These are phyloP conservation scores for Capronia coronata DNA, from an alignment of 2,329 filamentous ascomycete genomes.

Conservation along the genomic window DNA sequence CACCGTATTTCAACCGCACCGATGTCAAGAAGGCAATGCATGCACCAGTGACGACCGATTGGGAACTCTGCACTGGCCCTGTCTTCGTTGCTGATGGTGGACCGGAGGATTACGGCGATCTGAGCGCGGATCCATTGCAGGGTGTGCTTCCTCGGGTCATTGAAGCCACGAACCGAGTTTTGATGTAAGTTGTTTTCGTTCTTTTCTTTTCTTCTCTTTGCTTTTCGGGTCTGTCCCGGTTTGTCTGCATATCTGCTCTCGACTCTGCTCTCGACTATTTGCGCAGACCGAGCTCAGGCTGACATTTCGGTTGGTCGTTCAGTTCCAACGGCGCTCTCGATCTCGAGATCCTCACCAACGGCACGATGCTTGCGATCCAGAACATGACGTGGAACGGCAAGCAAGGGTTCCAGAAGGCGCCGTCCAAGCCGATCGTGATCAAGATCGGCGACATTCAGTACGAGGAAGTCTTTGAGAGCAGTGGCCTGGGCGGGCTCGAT, in stretches of 20 bases:
- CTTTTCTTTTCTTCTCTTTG: not conserved
- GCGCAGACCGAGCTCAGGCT: not conserved
- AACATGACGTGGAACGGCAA: slow-evolving; percentile 25
- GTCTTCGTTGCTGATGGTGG: slow-evolving; percentile 20
- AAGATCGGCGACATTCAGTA: slow-evolving; percentile 18
- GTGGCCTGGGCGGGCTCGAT: slow-evolving; percentile 12
- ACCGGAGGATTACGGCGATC: slow-evolving; percentile 15
- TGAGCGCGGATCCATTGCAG: slow-evolving; percentile 19
- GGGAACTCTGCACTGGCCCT: slow-evolving; percentile 16
- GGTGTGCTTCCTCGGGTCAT: slow-evolving; percentile 18
- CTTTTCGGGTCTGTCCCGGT: too few relatives aligned
- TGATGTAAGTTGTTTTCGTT: slow-evolving; percentile 12
- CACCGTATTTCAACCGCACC: slow-evolving; percentile 62
- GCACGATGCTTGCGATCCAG: slow-evolving; percentile 23
- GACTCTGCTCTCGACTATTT: too few relatives aligned
- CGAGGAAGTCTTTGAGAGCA: slow-evolving; percentile 14
- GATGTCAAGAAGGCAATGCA: slow-evolving; percentile 65
- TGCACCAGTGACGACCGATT: slow-evolving; percentile 41
- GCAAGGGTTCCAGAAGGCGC: slow-evolving; percentile 16
- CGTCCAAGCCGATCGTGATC: slow-evolving; percentile 19
- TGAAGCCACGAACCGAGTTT: slow-evolving; percentile 22
- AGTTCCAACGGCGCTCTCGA: slow-evolving; percentile 23
- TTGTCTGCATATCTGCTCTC: too few relatives aligned
- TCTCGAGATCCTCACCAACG: slow-evolving; percentile 18
- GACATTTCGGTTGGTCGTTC: not conserved